Conservation (phyloP, 2,329 filamentous ascomycete species). For the Colletotrichum sojae region DNA sequence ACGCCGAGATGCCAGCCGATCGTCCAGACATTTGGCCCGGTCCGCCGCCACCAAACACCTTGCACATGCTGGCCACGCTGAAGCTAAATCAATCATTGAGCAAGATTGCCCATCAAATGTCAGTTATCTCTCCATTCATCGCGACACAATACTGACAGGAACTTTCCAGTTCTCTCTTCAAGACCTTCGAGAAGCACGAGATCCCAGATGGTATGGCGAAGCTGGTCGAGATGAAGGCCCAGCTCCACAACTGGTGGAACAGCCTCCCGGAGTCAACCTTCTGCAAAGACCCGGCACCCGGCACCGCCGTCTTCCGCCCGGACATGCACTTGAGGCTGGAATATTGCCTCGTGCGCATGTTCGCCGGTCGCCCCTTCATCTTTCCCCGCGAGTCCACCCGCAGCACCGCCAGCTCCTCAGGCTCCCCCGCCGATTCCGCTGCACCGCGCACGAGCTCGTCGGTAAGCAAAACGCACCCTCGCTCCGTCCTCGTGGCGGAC, state of each 20-base stretch:
- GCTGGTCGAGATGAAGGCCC: conserved; percentile 53
- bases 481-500: conserved; percentile 61
- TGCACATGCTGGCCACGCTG: conserved; percentile 61
- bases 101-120: conserved; percentile 57
- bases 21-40: conserved; percentile 58
- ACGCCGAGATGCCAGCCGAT: conserved; percentile 66
- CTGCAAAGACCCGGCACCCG: conserved; percentile 56
- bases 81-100: conserved; percentile 53
- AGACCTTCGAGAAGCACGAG: conserved; percentile 50
- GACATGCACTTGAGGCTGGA: conserved; percentile 67
- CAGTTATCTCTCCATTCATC: conserved; percentile 6
- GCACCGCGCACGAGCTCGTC: conserved; percentile 40
- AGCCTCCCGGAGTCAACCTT: conserved; percentile 50
- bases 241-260: conserved; percentile 57
- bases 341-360: conserved; percentile 67
- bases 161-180: conserved; percentile 50
- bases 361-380: conserved; percentile 67
- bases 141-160: conserved; percentile 19
- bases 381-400: conserved; percentile 53
- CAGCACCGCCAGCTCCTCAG: conserved; percentile 49
- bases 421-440: conserved; percentile 46
- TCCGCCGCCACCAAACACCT: conserved; percentile 57
- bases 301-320: conserved; percentile 59
- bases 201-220: conserved; percentile 50
- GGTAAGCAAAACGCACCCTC: conserved; percentile 47